Conservation (phyloP, 148 eudicot species). For the Rhododendron ferrugineum region DNA sequence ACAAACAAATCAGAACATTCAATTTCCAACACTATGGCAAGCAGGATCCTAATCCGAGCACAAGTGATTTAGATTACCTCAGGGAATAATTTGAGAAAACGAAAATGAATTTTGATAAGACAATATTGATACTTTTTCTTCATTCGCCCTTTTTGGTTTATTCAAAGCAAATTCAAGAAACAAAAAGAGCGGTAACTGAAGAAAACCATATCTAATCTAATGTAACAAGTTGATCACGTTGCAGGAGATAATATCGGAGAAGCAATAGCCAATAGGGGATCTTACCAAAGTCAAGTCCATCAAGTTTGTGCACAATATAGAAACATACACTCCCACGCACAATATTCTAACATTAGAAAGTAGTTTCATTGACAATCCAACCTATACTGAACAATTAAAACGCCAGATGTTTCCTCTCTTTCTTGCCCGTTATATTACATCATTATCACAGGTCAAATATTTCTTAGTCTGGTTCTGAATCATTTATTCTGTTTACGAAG, state of each 20-base stretch:
- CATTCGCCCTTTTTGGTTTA: neutral
- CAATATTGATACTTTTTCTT: neutral
- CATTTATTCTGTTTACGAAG: neutral
- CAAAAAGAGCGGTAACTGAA: neutral
- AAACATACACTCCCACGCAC: neutral
- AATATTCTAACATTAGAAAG: neutral
- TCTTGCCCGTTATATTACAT: neutral
- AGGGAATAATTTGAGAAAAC: neutral
- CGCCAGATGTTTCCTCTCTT: neutral
- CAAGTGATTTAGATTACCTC: neutral
- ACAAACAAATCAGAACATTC: neutral
- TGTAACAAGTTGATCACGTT: neutral
- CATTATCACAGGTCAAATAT: neutral
- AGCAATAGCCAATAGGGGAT: neutral
- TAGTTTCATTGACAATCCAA: neutral
- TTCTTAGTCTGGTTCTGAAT: neutral
- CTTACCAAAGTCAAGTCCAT: neutral
- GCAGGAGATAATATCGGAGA: neutral
- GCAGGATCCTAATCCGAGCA: slow-evolving; percentile 62
- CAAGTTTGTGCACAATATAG: neutral
- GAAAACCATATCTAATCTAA: neutral
- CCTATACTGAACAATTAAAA: too few species aligned
- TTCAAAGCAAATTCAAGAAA: neutral
- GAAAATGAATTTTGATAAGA: neutral
- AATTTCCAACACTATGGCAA: slow-evolving; percentile 3